Evolutionary conservation across 805 yeast genomes (phyloP), one percentile per base, ranked within the genome.

Genomic region (Kodamaea fukazawae): DNA sequence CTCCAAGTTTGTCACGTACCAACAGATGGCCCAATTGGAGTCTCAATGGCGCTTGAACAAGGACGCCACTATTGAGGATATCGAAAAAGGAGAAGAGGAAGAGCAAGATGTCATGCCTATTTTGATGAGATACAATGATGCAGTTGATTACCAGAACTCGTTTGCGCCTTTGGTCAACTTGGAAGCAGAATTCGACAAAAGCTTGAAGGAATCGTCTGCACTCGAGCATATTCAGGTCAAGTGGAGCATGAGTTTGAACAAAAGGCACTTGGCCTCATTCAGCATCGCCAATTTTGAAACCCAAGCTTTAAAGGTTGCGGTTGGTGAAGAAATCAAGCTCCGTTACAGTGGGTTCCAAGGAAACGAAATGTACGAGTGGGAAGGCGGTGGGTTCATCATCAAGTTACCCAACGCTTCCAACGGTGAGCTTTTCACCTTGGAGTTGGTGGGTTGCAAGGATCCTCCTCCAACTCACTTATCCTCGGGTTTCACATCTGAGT

Each of bases 291-390:
- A 85, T 3, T 76, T 75, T 54, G 96, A 87, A 52, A 61, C 76
- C 3, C 65, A 76, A 22, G 84, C 75, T 12, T 58, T 85, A 44
- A 81, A 80, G 57, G 79, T 88, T 8, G 83, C 90, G 0, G 83
- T 85, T 20, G 96, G 97, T 35, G 96, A 88, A 63, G 90, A 83
- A 55, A 78, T 89, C 68, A 70, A 77, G 18, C 64, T 90, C 43
- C 69, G 81, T 34, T 82, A 84, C 51, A 68, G 68, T 16, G 89
- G 88, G 5, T 54, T 71, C 13, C 63, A 66, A 27, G 75, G 73
- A 38, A 73, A 75, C 5, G 75, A 78, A 20, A 17, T 16, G 8
- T 13, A 17, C 7, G 14, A 12, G 14, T 89, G 96, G 96, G 79
- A 76, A 43, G 79, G 83, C 10, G 58, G 60, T 25, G 96, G 96